A percentile compares a stretch with the other conserved stretches of the same genome.
Evolutionary conservation across 2,329 filamentous ascomycete species (phyloP).

Genomic region (Fusarium metavorans): DNA sequence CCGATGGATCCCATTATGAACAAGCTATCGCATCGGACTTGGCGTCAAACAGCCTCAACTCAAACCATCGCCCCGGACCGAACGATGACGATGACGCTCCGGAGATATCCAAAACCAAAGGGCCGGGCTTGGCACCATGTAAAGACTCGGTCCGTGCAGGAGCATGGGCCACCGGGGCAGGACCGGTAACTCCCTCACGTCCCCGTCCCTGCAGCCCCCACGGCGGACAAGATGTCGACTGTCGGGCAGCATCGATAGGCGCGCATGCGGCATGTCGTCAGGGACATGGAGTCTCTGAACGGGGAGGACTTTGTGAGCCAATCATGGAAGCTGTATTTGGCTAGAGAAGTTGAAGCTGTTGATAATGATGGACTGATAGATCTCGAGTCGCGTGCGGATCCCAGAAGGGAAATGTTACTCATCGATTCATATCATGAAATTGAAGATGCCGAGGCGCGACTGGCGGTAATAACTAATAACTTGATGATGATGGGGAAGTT

Average conservation of each 20-base stretch:
- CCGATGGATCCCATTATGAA: conserved; percentile 5
- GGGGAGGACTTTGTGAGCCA: conserved; percentile 26
- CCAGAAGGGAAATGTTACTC: conserved; percentile 24
- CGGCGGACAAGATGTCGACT: conserved; percentile 28
- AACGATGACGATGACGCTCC: conserved; percentile 40
- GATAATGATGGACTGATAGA: conserved; percentile 25
- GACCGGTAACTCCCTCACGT: conserved; percentile 19
- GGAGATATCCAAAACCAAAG: conserved; percentile 10
- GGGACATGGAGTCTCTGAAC: conserved; percentile 31
- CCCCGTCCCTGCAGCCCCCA: conserved; percentile 37
- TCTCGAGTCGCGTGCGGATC: conserved; percentile 20
- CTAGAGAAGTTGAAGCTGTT: conserved; percentile 23
- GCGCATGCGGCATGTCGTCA: conserved; percentile 33
- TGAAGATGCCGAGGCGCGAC: conserved; percentile 13
- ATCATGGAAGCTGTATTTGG: conserved; percentile 38
- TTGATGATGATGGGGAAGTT: conserved; percentile 36
- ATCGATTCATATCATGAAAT: conserved; percentile 24
- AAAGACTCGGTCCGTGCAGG: conserved; percentile 41
- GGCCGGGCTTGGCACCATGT: conserved; percentile 24
- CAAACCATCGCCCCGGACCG: conserved; percentile 23
- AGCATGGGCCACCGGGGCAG: conserved; percentile 29
- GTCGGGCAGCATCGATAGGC: conserved; percentile 29
- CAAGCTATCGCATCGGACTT: not conserved
- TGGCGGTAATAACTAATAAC: conserved; percentile 37
- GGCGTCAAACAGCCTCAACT: conserved; percentile 24